A percentile compares a stretch with the other conserved stretches of the same genome.
These are phyloP conservation scores for Micractinium sp. DNA, from an alignment of 139 green algal species.

Conservation along the genomic window DNA sequence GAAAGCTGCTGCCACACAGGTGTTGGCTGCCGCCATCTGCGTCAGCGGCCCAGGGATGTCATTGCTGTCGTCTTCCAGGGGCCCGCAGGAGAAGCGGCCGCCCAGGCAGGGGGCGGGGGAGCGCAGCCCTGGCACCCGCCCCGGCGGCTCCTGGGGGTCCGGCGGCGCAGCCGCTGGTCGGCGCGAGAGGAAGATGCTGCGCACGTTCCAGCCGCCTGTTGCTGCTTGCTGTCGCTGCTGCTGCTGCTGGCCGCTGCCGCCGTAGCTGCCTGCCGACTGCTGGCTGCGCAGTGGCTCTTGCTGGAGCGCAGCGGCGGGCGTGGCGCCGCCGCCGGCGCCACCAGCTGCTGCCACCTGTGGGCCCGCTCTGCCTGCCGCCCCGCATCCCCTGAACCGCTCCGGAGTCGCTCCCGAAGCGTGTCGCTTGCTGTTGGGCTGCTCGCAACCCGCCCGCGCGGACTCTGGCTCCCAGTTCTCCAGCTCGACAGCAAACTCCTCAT, in stretches of 20 bases:
- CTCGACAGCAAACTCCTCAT: background rate
- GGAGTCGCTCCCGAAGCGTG: background rate
- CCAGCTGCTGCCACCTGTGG: background rate
- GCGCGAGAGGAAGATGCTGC: constrained; percentile 23
- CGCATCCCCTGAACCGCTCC: background rate
- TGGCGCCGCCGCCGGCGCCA: background rate
- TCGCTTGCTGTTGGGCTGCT: background rate
- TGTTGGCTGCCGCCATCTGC: constrained; percentile 20
- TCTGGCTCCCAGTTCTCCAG: background rate
- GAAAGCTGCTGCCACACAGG: constrained; percentile 22
- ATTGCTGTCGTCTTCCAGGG: background rate
- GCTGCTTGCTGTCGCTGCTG: background rate
- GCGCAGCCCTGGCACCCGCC: background rate
- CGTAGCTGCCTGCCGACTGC: background rate
- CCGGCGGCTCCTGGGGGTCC: background rate
- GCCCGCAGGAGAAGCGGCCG: background rate
- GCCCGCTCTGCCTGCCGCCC: background rate
- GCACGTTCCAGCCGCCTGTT: constrained; percentile 10
- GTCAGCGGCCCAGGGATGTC: constrained; percentile 7
- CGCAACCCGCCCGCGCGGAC: background rate
- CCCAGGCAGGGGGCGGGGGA: too few relatives aligned
- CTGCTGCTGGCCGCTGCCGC: background rate
- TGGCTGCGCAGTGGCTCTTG: background rate
- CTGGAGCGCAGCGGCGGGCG: background rate
- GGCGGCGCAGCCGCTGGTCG: background rate